Evolutionary conservation across 208 protist species (phyloP).

Genomic region (Kentomonas sorsogonicus): DNA sequence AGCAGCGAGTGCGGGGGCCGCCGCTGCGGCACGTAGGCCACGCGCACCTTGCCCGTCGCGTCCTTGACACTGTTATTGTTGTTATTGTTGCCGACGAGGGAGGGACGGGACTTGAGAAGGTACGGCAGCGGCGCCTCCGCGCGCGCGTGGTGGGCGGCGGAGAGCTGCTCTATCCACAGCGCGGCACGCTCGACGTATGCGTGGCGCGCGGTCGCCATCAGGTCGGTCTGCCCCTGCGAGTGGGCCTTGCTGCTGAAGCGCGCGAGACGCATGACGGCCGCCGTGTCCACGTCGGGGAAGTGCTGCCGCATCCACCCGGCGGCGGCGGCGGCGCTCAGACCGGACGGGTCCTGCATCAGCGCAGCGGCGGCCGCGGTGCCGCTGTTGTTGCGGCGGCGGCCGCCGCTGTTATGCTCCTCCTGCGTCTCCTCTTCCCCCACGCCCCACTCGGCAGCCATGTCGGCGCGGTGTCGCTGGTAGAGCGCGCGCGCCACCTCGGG

Average conservation of each 20-base stretch:
- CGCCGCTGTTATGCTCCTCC: neutral
- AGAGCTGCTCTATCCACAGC: constrained; percentile 75
- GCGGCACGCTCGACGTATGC: constrained; percentile 60
- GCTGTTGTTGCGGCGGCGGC: constrained; percentile 11
- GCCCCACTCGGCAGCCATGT: constrained; percentile 16
- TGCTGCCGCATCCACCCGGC: constrained; percentile 52
- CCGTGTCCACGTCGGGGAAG: constrained; percentile 64
- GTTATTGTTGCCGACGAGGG: constrained; percentile 61
- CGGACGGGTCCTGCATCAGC: too few species aligned
- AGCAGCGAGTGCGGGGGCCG: constrained; percentile 40
- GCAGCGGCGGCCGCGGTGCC: constrained; percentile 11
- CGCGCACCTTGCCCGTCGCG: too few species aligned
- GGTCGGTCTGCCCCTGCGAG: constrained; percentile 44
- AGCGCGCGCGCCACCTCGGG: constrained; percentile 69
- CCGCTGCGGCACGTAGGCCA: constrained; percentile 65
- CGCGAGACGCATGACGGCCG: constrained; percentile 65
- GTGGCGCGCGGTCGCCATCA: constrained; percentile 67
- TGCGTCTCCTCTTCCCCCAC: neutral
- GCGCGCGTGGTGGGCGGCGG: constrained; percentile 28
- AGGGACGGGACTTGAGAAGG: constrained; percentile 71
- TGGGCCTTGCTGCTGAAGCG: constrained; percentile 62
- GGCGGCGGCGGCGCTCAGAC: constrained; percentile 15
- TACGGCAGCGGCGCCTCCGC: constrained; percentile 79
- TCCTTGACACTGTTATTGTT: too few species aligned
- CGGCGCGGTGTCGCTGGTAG: constrained; percentile 36